Percentiles rank a stretch among this genome's conserved stretches.
phyloP scores from a whole-genome alignment of 495 filamentous ascomycete genomes.

The Trichoderma orchidacearum region DNA sequence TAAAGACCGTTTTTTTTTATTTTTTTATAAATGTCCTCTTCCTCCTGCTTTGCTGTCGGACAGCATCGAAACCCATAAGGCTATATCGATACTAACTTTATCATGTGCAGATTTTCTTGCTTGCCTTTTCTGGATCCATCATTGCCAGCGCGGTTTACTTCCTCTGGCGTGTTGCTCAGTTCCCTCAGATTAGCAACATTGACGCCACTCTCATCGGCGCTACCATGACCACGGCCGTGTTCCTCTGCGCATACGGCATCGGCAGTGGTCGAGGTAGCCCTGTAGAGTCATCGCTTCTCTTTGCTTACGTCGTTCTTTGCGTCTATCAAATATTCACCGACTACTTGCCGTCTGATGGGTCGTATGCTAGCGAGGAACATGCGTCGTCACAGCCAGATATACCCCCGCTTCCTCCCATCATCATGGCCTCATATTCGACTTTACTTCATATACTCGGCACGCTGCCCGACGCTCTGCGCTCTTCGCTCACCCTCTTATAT shows the following conservation, averaged over 20 bases:
- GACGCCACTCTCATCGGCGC: constrained; percentile 88
- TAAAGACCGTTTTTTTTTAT: no score
- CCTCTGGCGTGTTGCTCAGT: constrained; percentile 84
- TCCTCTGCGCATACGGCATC: constrained; percentile 88
- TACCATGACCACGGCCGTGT: constrained; percentile 78
- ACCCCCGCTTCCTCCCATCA: constrained; percentile 84
- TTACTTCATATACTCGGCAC: constrained; percentile 70
- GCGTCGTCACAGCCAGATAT: constrained; percentile 57
- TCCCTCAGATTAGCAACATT: constrained; percentile 86
- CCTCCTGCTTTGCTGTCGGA: background rate
- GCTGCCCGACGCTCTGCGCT: constrained; percentile 71
- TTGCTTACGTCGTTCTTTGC: constrained; percentile 93
- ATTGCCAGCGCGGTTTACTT: constrained; percentile 94
- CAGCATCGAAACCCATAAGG: background rate
- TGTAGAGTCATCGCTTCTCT: constrained; percentile 88
- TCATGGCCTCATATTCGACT: constrained; percentile 98
- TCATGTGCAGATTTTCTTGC: constrained; percentile 64
- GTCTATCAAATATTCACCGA: constrained; percentile 99
- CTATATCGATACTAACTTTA: no score
- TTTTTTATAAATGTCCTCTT: no score
- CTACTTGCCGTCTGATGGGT: constrained; percentile 64
- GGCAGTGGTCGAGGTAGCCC: constrained; percentile 89
- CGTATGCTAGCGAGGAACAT: constrained; percentile 35
- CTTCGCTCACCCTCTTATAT: constrained; percentile 72
- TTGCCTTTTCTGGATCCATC: constrained; percentile 76